Evolutionary conservation across 208 protist species (phyloP), one percentile per base, ranked within the genome.

Genomic region (Herpetomonas tarakana): DNA sequence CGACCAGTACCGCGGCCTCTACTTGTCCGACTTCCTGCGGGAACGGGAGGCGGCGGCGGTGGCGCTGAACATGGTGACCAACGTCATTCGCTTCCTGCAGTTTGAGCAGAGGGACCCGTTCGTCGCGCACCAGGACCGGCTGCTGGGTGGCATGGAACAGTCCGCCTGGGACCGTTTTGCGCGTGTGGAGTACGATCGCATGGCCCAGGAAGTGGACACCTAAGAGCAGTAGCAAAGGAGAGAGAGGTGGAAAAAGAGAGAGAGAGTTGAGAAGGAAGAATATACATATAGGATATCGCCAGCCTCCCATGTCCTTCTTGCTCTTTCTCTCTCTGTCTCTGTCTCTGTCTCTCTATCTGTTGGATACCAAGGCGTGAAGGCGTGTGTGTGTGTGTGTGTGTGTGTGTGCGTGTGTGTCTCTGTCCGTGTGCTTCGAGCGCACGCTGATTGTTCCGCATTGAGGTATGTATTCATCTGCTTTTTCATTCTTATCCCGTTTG

Each of bases 21-120:
- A 71, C 6, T 66, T 98, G 18, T 30, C 58, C 0, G 97, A 98
- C 80, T 60, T 99, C 27, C 70, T 97, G 41, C 57, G 56, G 1
- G 95, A 88, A 53, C 78, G 74, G 12, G 74, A 96, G 31, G 78
- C 83, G 2, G 83, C 83, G 0, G 68, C 71, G 39, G 87, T 98
- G 41, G 70, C 81, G 24, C 89, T 98, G 46, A 98, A 98, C 71
- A 88, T 97, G 65, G 52, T 99, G 16, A 96, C 93, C 2, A 98
- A 98, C 62, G 81, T 97, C 1, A 74, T 86, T 35, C 97, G 94
- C 53, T 98, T 98, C 52, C 61, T 98, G 28, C 80, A 87, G 47
- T 97, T 92, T 72, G 97, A 98, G 65, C 80, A 92, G 52, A 76
- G 79, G 27, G 96, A 98, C 49, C 93, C 94, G 0, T 91, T 96